Evolutionary conservation across 768 basidiomycete genomes (phyloP).

Genomic region (Leucocoprinus birnbaumii): DNA sequence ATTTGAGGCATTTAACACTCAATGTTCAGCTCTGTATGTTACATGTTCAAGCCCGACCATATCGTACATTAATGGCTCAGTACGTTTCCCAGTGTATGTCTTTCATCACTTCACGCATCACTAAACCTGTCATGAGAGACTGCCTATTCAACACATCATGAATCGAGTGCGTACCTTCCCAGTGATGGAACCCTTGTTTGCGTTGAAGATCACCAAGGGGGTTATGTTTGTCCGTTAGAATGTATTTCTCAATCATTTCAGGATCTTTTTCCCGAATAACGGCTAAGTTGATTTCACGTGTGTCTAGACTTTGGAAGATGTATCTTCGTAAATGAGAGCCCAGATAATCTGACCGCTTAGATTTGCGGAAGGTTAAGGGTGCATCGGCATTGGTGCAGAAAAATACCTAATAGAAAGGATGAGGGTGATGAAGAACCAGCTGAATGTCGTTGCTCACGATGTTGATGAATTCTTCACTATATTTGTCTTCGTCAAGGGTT

Average conservation of each 20-base stretch:
- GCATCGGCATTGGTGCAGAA: constrained; percentile 66
- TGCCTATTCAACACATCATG: background rate
- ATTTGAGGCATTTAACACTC: too few species aligned
- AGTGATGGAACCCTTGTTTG: constrained; percentile 65
- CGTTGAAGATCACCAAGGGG: constrained; percentile 65
- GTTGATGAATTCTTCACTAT: constrained; percentile 60
- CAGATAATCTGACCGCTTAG: constrained; percentile 57
- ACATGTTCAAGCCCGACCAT: too few species aligned
- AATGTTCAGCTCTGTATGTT: too few species aligned
- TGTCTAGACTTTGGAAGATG: constrained; percentile 48
- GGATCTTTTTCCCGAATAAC: constrained; percentile 32
- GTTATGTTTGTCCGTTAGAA: constrained; percentile 64
- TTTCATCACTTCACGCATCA: constrained; percentile 74
- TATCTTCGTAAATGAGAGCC: constrained; percentile 64
- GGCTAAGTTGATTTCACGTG: constrained; percentile 52
- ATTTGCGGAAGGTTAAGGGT: constrained; percentile 57
- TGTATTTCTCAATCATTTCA: constrained; percentile 39
- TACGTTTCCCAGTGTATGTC: constrained; percentile 78
- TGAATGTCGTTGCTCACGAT: constrained; percentile 48
- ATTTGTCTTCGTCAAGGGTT: constrained; percentile 41
- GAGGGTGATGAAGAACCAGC: background rate
- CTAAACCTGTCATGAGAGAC: constrained; percentile 1
- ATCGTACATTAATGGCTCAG: constrained; percentile 26
- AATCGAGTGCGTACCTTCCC: constrained; percentile 54
- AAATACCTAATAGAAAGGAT: constrained; percentile 53